phyloP scores from a whole-genome alignment of 1,284 basidiomycete species.

The Ganoderma multipileum region DNA sequence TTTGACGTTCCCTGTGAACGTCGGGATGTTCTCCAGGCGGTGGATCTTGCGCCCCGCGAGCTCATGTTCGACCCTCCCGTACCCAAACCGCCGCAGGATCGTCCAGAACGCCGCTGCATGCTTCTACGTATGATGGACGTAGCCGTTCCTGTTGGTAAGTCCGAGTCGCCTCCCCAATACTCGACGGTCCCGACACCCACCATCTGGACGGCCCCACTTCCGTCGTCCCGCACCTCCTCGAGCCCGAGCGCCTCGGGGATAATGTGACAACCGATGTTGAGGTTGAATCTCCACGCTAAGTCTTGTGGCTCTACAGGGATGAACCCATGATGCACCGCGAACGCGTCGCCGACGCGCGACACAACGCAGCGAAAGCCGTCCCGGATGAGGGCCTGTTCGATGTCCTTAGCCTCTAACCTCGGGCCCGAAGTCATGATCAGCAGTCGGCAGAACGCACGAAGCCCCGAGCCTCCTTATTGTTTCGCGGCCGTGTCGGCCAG shows the following conservation, averaged over 20 bases:
- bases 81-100: not conserved
- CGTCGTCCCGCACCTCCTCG: not conserved
- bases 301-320: not conserved
- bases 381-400: not conserved
- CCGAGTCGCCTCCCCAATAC: too few species aligned
- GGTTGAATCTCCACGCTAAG: not conserved
- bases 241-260: not conserved
- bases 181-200: not conserved
- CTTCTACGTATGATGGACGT: not conserved
- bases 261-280: not conserved
- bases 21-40: not conserved
- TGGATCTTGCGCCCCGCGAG: not conserved
- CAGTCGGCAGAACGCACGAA: too few species aligned
- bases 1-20: not conserved
- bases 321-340: not conserved
- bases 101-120: not conserved
- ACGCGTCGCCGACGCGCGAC: not conserved
- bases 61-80: not conserved
- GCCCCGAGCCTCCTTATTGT: too few species aligned
- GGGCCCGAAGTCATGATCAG: not conserved
- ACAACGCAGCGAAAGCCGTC: not conserved
- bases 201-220: not conserved
- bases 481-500: too few species aligned
- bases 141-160: too few species aligned
- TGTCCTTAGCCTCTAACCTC: not conserved